These are phyloP conservation scores for Cokeromyces recurvatus DNA, from an alignment of 371 early-diverging fungal genomes.

Conservation along the genomic window DNA sequence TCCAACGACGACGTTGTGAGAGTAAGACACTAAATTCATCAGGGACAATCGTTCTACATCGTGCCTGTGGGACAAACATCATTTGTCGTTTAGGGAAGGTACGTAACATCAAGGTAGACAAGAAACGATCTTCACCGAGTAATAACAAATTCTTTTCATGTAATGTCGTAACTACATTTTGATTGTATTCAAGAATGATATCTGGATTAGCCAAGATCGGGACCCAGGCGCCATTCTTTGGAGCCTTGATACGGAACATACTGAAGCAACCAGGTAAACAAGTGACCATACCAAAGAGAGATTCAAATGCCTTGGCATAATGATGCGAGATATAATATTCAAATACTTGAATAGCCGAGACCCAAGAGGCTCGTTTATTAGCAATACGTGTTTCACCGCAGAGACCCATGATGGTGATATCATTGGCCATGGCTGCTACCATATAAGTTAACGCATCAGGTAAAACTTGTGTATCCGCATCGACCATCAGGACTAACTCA, in stretches of 20 bases:
- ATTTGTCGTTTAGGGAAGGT: conserved; percentile 90
- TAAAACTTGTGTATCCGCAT: conserved; percentile 91
- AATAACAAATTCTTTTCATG: conserved; percentile 94
- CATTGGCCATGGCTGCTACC: conserved; percentile 80
- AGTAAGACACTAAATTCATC: conserved; percentile 74
- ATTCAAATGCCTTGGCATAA: conserved; percentile 92
- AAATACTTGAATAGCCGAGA: conserved; percentile 67
- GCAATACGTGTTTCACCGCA: conserved; percentile 88
- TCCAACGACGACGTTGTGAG: conserved; percentile 90
- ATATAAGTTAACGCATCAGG: conserved; percentile 76
- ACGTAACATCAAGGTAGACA: conserved; percentile 92
- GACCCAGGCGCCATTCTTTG: conserved; percentile 72
- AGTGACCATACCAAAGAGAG: conserved; percentile 95
- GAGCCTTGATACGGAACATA: conserved; percentile 83
- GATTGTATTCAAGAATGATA: conserved; percentile 87
- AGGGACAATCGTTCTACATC: conserved; percentile 82
- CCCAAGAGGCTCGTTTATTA: conserved; percentile 75
- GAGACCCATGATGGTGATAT: conserved; percentile 78
- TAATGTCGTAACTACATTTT: conserved; percentile 86
- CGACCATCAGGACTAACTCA: conserved; percentile 95
- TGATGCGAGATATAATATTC: conserved; percentile 98
- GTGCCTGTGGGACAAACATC: conserved; percentile 91
- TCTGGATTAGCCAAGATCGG: conserved; percentile 89
- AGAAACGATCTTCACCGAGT: conserved; percentile 95
- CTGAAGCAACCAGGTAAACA: conserved; percentile 97